These are phyloP conservation scores for Arctium lappa DNA, from an alignment of 129 eudicot genomes.

Conservation along the genomic window DNA sequence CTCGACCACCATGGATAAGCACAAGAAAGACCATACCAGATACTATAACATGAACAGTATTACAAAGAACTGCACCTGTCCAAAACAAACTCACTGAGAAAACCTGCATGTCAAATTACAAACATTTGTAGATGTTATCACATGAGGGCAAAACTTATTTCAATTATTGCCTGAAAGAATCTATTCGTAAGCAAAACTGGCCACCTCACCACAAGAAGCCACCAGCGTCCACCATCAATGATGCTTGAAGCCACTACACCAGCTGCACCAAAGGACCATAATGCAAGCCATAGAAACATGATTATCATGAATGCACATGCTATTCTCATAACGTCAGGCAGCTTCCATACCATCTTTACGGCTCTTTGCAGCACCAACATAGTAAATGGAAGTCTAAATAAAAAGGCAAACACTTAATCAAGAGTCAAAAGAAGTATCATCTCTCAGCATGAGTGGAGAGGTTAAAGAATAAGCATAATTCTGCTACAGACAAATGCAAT, in stretches of 20 bases:
- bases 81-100: slow-evolving; percentile 35
- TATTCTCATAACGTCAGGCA: slow-evolving; percentile 73
- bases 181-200: slow-evolving; percentile 42
- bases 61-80: slow-evolving; percentile 98
- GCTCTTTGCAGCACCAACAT: slow-evolving; percentile 91
- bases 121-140: neutral
- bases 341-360: slow-evolving; percentile 83
- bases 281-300: slow-evolving; percentile 79
- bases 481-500: no score
- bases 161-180: neutral
- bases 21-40: slow-evolving; percentile 60
- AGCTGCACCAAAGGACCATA: slow-evolving; percentile 96
- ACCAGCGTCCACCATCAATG: slow-evolving; percentile 87
- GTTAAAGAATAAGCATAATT: neutral
- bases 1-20: slow-evolving; percentile 70
- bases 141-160: neutral
- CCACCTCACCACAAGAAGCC: slow-evolving; percentile 99
- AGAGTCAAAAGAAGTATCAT: no score
- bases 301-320: slow-evolving; percentile 73
- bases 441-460: neutral
- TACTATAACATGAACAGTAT: slow-evolving; percentile 74
- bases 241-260: slow-evolving; percentile 87
- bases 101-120: slow-evolving; percentile 43
- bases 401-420: neutral
- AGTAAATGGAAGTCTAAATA: slow-evolving; percentile 74